phyloP scores from a whole-genome alignment of 805 yeast species.

The Saccharomycopsis fermentans region DNA sequence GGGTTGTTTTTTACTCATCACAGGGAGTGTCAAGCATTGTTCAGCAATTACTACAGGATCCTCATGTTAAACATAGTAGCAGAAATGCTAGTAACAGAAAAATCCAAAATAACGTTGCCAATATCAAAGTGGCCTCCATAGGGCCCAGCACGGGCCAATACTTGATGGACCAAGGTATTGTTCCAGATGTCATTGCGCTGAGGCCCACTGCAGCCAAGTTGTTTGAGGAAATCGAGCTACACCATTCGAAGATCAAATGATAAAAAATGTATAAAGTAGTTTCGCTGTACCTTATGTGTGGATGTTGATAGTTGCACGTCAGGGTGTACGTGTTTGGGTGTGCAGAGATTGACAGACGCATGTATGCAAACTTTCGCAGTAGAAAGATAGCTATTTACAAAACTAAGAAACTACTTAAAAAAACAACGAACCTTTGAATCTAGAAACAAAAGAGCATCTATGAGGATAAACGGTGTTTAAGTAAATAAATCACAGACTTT shows the following conservation, averaged over 20 bases:
- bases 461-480: no score
- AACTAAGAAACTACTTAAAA: no score
- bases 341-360: no score
- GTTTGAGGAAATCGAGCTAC: slow-evolving; percentile 24
- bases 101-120: not conserved
- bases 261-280: no score
- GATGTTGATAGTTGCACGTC: no score
- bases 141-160: slow-evolving; percentile 80
- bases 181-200: slow-evolving; percentile 52
- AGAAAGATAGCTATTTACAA: no score
- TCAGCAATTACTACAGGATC: slow-evolving; percentile 26
- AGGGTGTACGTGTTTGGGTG: no score
- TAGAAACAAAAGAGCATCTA: no score
- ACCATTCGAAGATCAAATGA: not conserved
- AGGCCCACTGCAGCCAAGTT: slow-evolving; percentile 65
- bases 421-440: no score
- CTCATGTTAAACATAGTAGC: not conserved
- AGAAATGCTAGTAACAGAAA: slow-evolving; percentile 4
- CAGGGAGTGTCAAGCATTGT: slow-evolving; percentile 71
- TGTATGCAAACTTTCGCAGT: no score
- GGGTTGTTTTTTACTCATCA: slow-evolving; percentile 88
- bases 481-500: no score
- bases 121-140: slow-evolving; percentile 58
- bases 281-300: no score
- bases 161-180: slow-evolving; percentile 44